phyloP scores from a whole-genome alignment of 495 filamentous ascomycete species.

The Penicillium cataractarum region DNA sequence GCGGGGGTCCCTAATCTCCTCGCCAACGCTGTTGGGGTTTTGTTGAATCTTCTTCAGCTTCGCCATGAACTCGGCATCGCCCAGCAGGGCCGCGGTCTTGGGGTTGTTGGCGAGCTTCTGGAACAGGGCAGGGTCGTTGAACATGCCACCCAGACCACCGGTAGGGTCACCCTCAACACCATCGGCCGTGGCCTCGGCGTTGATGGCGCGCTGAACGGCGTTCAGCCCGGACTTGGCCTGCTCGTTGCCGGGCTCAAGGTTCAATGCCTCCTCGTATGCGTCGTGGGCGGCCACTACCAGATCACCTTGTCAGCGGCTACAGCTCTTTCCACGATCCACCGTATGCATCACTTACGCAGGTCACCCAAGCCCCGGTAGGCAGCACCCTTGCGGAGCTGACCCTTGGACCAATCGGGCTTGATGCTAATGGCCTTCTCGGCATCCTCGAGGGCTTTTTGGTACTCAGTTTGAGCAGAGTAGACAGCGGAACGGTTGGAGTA shows the following conservation, averaged over 20 bases:
- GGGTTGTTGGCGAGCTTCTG: constrained; percentile 92
- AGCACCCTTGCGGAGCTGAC: constrained; percentile 88
- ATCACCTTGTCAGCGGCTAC: constrained; percentile 4
- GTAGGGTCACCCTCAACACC: constrained; percentile 68
- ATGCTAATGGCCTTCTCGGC: constrained; percentile 89
- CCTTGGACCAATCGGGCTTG: constrained; percentile 98
- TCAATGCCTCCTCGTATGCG: constrained; percentile 89
- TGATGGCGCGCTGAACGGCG: constrained; percentile 84
- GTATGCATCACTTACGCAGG: constrained; percentile 56
- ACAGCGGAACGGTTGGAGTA: constrained; percentile 97
- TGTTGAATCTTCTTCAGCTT: constrained; percentile 80
- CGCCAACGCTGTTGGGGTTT: constrained; percentile 78
- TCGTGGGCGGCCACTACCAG: constrained; percentile 75
- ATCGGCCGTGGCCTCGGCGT: constrained; percentile 71
- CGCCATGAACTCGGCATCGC: constrained; percentile 83
- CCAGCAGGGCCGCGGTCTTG: constrained; percentile 85
- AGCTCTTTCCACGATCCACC: neutral
- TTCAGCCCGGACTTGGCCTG: constrained; percentile 88
- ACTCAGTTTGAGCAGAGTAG: constrained; percentile 89
- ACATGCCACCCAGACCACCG: constrained; percentile 83
- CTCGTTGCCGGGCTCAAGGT: constrained; percentile 87
- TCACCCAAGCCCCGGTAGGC: constrained; percentile 87
- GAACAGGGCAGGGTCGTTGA: constrained; percentile 86
- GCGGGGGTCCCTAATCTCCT: constrained; percentile 83
- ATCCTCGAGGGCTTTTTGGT: constrained; percentile 81